Evolutionary conservation across 1,139 yeast genomes (phyloP).

Genomic region (Candida pseudoviswanathii): DNA sequence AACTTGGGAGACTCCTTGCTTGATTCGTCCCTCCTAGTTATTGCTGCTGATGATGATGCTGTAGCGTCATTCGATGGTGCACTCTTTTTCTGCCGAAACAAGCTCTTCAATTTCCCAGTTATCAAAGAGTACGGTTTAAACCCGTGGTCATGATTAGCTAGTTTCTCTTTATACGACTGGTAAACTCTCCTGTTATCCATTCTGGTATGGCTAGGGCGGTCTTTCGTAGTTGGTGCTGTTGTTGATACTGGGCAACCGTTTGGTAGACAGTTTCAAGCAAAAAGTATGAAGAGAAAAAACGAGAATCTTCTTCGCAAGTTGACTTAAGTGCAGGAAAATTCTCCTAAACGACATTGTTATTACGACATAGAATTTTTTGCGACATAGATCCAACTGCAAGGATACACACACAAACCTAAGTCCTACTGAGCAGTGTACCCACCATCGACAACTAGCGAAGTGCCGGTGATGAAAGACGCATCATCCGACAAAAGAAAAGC

Average conservation of each 20-base stretch:
- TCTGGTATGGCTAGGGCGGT: not conserved
- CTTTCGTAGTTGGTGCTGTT: not conserved
- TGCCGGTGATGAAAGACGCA: constrained; percentile 42
- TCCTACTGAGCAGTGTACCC: constrained; percentile 43
- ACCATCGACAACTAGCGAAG: constrained; percentile 32
- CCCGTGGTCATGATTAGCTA: constrained; percentile 17
- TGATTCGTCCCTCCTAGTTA: constrained; percentile 4
- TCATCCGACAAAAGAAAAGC: constrained; percentile 46
- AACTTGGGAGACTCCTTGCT: not conserved
- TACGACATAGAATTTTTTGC: not conserved
- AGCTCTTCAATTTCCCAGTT: constrained; percentile 35
- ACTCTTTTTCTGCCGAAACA: constrained; percentile 17
- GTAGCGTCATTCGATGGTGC: constrained; percentile 1
- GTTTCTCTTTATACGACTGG: constrained; percentile 30
- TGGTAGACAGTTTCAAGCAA: not conserved
- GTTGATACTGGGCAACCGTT: not conserved
- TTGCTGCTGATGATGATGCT: constrained; percentile 7
- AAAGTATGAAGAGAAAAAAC: not conserved
- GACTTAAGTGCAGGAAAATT: not conserved
- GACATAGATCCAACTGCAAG: not conserved
- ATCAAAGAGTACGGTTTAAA: constrained; percentile 21
- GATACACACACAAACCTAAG: not conserved
- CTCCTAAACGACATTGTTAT: not conserved
- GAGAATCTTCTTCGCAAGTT: not conserved
- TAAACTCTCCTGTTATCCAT: constrained; percentile 49